A percentile compares a stretch with the other conserved stretches of the same genome.
Conservation (phyloP, 805 yeast genomes). For the Candida ortonii region DNA sequence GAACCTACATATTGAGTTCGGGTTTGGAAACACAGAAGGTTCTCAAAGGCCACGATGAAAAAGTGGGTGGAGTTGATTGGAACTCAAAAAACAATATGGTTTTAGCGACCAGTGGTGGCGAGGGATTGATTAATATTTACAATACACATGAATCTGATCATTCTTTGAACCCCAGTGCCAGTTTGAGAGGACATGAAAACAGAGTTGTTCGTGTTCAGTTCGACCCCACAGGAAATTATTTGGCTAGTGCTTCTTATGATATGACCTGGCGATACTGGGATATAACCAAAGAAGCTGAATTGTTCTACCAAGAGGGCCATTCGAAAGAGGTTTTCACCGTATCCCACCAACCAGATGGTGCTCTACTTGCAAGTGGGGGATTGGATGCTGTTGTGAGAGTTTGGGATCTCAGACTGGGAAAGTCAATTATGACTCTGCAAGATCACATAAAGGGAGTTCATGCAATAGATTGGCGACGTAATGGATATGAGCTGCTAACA, state of each 20-base stretch:
- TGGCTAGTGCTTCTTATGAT: slow-evolving; percentile 78
- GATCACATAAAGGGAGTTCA: slow-evolving; percentile 76
- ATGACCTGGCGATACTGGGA: slow-evolving; percentile 92
- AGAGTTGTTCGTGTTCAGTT: slow-evolving; percentile 60
- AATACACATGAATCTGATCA: background rate
- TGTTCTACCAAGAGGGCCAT: slow-evolving; percentile 84
- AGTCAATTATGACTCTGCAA: slow-evolving; percentile 49
- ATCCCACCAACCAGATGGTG: slow-evolving; percentile 72
- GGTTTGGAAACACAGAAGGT: slow-evolving; percentile 33
- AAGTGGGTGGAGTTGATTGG: slow-evolving; percentile 74
- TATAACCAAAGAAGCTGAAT: slow-evolving; percentile 41
- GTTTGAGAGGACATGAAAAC: slow-evolving; percentile 42
- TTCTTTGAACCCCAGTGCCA: slow-evolving; percentile 3
- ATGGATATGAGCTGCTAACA: slow-evolving; percentile 74
- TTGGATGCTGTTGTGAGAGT: slow-evolving; percentile 67
- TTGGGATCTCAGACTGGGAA: slow-evolving; percentile 88
- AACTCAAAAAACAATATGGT: slow-evolving; percentile 16
- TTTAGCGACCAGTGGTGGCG: slow-evolving; percentile 45
- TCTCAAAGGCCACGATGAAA: slow-evolving; percentile 56
- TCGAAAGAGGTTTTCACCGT: slow-evolving; percentile 64
- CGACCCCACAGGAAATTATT: slow-evolving; percentile 59
- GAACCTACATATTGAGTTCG: slow-evolving; percentile 47
- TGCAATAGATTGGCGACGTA: slow-evolving; percentile 67
- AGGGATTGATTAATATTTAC: slow-evolving; percentile 34
- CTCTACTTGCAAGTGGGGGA: slow-evolving; percentile 74